Conservation (phyloP, 495 filamentous ascomycete species). For the Aspergillus sclerotioniger region DNA sequence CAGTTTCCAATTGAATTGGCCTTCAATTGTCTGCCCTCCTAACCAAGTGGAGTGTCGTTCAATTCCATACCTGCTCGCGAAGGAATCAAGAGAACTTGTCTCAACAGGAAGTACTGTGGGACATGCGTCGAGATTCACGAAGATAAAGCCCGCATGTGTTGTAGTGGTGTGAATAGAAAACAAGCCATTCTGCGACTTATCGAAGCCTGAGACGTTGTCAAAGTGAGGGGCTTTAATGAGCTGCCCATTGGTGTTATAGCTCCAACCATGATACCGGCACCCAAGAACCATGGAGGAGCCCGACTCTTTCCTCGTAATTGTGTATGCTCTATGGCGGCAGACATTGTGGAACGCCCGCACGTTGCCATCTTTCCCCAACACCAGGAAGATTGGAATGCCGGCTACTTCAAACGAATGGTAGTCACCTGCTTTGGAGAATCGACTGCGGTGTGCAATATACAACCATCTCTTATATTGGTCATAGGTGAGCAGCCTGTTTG, state of each 20-base stretch:
- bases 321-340: conserved; percentile 58
- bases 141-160: conserved; percentile 34
- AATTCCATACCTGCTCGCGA: conserved; percentile 12
- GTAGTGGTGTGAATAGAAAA: conserved; percentile 42
- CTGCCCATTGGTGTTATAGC: conserved; percentile 53
- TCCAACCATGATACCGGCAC: conserved; percentile 65
- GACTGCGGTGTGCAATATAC: conserved; percentile 43
- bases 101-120: conserved; percentile 16
- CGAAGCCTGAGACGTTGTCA: conserved; percentile 53
- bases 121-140: conserved; percentile 43
- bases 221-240: conserved; percentile 61
- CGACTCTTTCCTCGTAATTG: conserved; percentile 48
- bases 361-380: conserved; percentile 43
- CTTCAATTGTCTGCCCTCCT: conserved; percentile 35
- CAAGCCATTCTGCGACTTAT: conserved; percentile 50
- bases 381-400: conserved; percentile 49
- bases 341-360: conserved; percentile 61
- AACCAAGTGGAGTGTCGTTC: conserved; percentile 26
- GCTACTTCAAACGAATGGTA: conserved; percentile 50
- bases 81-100: conserved; percentile 12
- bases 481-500: not conserved
- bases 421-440: conserved; percentile 48
- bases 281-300: conserved; percentile 51
- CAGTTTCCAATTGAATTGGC: conserved; percentile 48
- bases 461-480: conserved; percentile 42